A percentile compares a stretch with the other conserved stretches of the same genome.
Evolutionary conservation across 495 filamentous ascomycete species (phyloP).

Genomic region (Neurospora sp.): DNA sequence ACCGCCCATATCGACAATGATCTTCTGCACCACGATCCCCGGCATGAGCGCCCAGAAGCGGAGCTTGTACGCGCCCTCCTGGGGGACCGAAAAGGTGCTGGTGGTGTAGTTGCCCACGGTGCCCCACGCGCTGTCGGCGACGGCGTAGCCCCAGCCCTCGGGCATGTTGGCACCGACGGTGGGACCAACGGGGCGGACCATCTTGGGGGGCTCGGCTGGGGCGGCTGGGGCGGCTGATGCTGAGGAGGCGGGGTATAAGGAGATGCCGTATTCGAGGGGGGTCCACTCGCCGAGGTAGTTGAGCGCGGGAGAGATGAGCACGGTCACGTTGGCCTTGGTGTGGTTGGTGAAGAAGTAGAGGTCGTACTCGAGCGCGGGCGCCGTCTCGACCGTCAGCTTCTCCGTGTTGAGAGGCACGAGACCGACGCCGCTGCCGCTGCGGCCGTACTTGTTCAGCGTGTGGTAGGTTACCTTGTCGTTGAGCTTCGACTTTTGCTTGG

Average conservation of each 20-base stretch:
- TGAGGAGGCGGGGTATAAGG: constrained; percentile 28
- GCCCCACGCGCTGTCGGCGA: constrained; percentile 50
- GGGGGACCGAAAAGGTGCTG: constrained; percentile 37
- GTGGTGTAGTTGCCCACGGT: constrained; percentile 37
- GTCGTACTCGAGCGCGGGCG: constrained; percentile 53
- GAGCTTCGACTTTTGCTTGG: constrained; percentile 19
- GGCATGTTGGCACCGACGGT: constrained; percentile 40
- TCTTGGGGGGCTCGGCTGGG: constrained; percentile 16
- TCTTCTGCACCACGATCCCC: constrained; percentile 58
- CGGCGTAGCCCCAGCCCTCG: constrained; percentile 45
- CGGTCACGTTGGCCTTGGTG: constrained; percentile 45
- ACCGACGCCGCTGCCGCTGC: constrained; percentile 48
- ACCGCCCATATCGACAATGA: constrained; percentile 58
- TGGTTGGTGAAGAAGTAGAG: constrained; percentile 51
- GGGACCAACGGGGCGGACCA: constrained; percentile 41
- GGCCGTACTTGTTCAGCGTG: constrained; percentile 43
- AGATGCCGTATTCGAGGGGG: constrained; percentile 50
- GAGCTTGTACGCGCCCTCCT: constrained; percentile 44
- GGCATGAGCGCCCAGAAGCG: constrained; percentile 54
- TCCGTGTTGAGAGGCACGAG: constrained; percentile 42
- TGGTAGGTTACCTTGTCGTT: constrained; percentile 39
- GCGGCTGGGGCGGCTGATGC: no score
- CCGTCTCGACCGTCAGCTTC: constrained; percentile 34
- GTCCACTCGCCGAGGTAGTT: constrained; percentile 49
- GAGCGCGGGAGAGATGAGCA: constrained; percentile 49